Conservation (phyloP, 148 eudicot species). For the Camellia japonica region DNA sequence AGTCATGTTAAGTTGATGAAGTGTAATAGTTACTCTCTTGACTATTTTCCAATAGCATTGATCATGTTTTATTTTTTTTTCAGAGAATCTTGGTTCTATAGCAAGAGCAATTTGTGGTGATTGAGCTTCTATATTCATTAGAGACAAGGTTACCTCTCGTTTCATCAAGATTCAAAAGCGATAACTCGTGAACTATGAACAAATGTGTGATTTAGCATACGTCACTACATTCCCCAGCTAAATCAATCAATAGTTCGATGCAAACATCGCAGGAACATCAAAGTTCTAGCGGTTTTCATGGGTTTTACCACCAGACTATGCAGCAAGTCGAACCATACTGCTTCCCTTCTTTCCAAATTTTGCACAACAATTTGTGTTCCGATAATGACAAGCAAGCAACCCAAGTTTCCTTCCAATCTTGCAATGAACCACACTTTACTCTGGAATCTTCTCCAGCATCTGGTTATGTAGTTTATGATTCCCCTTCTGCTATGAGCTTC, state of each 20-base stretch:
- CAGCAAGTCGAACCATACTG: conserved; percentile 40
- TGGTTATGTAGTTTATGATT: conserved; percentile 36
- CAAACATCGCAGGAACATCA: conserved; percentile 57
- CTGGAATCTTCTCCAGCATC: conserved; percentile 60
- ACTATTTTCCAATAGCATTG: background rate
- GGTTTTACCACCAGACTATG: conserved; percentile 42
- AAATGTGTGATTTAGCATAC: background rate
- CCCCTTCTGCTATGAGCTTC: conserved; percentile 61
- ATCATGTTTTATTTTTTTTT: background rate
- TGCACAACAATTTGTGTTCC: conserved; percentile 25
- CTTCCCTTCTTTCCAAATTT: conserved; percentile 36
- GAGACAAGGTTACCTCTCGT: background rate
- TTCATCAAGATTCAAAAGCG: background rate
- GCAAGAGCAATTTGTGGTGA: background rate
- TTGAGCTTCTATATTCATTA: background rate
- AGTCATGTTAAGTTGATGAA: background rate
- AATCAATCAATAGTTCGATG: conserved; percentile 31
- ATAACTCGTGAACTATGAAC: background rate
- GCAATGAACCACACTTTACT: conserved; percentile 56
- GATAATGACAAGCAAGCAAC: conserved; percentile 36
- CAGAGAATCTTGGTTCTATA: background rate
- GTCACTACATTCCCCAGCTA: background rate
- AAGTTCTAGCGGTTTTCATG: conserved; percentile 29
- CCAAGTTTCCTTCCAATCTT: conserved; percentile 43
- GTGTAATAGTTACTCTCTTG: background rate